Base-by-base conservation (phyloP, 805 yeast genomes). In the Groenewaldozyma tartarivorans region DNA sequence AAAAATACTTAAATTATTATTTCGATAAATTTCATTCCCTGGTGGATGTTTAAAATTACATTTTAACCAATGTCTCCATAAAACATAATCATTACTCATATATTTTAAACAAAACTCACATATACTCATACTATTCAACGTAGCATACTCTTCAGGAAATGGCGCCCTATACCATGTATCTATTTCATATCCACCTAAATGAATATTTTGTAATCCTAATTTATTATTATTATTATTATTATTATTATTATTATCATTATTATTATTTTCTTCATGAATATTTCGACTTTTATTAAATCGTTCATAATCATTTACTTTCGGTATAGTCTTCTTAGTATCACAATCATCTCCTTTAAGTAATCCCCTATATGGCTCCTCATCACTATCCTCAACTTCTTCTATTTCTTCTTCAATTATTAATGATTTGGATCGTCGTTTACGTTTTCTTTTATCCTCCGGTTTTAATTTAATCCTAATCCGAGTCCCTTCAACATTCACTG, bases 141-240 rank as follows among this genome's bases (percentile, higher is more conserved):
- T 69, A 33, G 84, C 74, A 53, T 77, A 84, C 53, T 84, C 92
- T 45, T 82, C 87, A 0, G 97, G 96, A 56, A 84, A 92, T 1
- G 97, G 97, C 0, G 96, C 79, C 2, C 83, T 75, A 60, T 83
- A 88, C 95, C 96, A 86, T 0, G 96, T 84, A 45, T 81, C 82
- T 20, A 92, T 83, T 55, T 81, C 87, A 57, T 63, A 74, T 3
- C 24, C 31, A 27, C 86, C 74, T 48, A 88, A 77, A 51, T 79
- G 86, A 19, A 88, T 78, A 42, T 73, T 74, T 42, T 22, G 40
- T 41, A 16, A 15, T 30, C 35, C 72, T 53, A 30, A 54, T 27
- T 30, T 6, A 42, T 42, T 18, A 38, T 31, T 21, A 19, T 35
- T 33, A 21, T 19, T 20, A 13, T 33, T 39, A 20, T 24, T 30